Evolutionary conservation across 23 red algal species (phyloP).

Genomic region (Agarophyton chilense): DNA sequence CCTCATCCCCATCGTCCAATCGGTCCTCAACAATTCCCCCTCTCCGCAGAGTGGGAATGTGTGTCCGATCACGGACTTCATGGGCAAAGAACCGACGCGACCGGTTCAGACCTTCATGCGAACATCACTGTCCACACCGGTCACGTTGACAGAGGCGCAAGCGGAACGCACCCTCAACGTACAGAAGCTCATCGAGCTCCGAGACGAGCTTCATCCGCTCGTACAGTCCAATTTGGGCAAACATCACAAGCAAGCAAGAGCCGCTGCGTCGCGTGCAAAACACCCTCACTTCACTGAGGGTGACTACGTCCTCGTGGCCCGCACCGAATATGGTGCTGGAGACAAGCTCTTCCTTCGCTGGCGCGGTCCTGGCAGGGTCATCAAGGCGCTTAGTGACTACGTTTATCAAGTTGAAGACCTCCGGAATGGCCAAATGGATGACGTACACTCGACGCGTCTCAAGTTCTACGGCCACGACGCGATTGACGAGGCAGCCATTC

Average conservation of each 20-base stretch:
- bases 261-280: neutral
- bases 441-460: constrained; percentile 7
- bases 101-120: constrained; percentile 29
- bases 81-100: neutral
- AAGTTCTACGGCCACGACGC: constrained; percentile 26
- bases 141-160: constrained; percentile 32
- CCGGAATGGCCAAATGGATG: neutral
- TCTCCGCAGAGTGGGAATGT: constrained; percentile 22
- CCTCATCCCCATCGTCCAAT: constrained; percentile 24
- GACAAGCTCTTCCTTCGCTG: constrained; percentile 24
- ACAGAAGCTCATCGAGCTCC: constrained; percentile 4
- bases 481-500: neutral
- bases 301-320: constrained; percentile 7
- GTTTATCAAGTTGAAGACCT: constrained; percentile 22
- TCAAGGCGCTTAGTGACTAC: constrained; percentile 1
- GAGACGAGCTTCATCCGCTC: constrained; percentile 17
- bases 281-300: neutral
- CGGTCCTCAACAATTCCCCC: constrained; percentile 38
- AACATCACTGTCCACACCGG: neutral
- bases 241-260: neutral
- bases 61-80: constrained; percentile 28
- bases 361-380: constrained; percentile 22
- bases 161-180: constrained; percentile 4
- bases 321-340: neutral
- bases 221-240: constrained; percentile 10